phyloP scores from a whole-genome alignment of 2,329 filamentous ascomycete species.

The Talaromyces sp. region DNA sequence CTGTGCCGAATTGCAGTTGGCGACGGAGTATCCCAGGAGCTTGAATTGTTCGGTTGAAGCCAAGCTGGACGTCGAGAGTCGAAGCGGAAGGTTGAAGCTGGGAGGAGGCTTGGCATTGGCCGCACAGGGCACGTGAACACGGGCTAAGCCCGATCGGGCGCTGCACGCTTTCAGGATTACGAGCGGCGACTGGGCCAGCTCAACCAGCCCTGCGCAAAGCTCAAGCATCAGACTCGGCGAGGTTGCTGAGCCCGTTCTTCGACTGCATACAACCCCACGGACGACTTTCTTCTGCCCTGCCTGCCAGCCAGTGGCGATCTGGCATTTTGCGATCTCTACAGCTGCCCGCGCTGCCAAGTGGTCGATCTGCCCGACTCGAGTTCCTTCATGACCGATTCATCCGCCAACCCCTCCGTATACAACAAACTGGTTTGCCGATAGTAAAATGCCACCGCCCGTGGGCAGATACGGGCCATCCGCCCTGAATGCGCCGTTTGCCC shows the following conservation, averaged over 20 bases:
- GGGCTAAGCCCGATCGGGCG: conserved; percentile 25
- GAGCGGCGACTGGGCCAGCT: conserved; percentile 2
- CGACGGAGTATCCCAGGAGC: background rate
- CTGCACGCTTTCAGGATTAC: conserved; percentile 5
- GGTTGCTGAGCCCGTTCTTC: background rate
- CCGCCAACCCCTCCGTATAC: conserved; percentile 13
- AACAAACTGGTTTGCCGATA: conserved; percentile 14
- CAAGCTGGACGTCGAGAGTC: conserved; percentile 3
- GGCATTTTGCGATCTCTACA: background rate
- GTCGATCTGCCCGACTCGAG: background rate
- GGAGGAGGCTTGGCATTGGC: conserved; percentile 19
- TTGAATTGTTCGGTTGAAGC: conserved; percentile 13
- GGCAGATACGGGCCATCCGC: conserved; percentile 55
- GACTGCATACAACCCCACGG: background rate
- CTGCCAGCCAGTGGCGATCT: background rate
- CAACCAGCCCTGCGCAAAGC: conserved; percentile 3
- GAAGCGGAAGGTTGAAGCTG: background rate
- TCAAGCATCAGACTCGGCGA: background rate
- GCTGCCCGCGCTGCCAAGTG: background rate
- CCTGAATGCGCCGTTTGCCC: conserved; percentile 56
- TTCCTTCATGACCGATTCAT: conserved; percentile 17
- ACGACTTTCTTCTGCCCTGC: background rate
- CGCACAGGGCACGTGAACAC: conserved; percentile 16
- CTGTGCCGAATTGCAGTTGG: background rate
- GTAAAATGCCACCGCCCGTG: conserved; percentile 54